These are phyloP conservation scores for Penicillium sp. DNA, from an alignment of 2,329 filamentous ascomycete species.

Conservation along the genomic window DNA sequence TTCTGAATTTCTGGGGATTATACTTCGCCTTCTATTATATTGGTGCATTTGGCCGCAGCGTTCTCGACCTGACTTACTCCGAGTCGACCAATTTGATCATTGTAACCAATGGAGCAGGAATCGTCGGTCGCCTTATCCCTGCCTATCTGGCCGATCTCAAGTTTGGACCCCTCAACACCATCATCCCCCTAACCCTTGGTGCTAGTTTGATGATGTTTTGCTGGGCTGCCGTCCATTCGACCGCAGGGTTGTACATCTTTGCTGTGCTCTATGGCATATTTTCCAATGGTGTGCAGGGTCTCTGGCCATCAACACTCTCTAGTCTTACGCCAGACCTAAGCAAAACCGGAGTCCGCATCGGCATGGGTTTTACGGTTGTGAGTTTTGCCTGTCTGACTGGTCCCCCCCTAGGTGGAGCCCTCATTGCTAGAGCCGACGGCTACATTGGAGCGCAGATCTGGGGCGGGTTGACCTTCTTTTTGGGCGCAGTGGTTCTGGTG, in stretches of 20 bases:
- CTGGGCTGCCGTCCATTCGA: conserved; percentile 54
- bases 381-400: conserved; percentile 47
- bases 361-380: conserved; percentile 47
- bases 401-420: conserved; percentile 48
- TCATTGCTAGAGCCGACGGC: conserved; percentile 44
- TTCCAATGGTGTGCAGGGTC: conserved; percentile 10
- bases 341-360: conserved; percentile 14
- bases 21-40: conserved; percentile 61
- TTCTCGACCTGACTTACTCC: conserved; percentile 37
- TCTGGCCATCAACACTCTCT: conserved; percentile 13
- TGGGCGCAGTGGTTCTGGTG: conserved; percentile 13
- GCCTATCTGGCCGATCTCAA: conserved; percentile 54
- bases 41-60: conserved; percentile 49
- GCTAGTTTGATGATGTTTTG: conserved; percentile 52
- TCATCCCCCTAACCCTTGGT: conserved; percentile 51
- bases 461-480: conserved; percentile 28
- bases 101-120: conserved; percentile 57
- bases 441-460: conserved; percentile 49
- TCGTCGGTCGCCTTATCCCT: conserved; percentile 54
- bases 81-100: conserved; percentile 57
- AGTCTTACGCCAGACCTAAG: conserved; percentile 14
- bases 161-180: conserved; percentile 56
- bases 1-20: conserved; percentile 19
- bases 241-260: conserved; percentile 43
- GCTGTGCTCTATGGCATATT: conserved; percentile 43